These are phyloP conservation scores for Tilletiopsis washingtonensis DNA, from an alignment of 1,284 basidiomycete species.

Conservation along the genomic window DNA sequence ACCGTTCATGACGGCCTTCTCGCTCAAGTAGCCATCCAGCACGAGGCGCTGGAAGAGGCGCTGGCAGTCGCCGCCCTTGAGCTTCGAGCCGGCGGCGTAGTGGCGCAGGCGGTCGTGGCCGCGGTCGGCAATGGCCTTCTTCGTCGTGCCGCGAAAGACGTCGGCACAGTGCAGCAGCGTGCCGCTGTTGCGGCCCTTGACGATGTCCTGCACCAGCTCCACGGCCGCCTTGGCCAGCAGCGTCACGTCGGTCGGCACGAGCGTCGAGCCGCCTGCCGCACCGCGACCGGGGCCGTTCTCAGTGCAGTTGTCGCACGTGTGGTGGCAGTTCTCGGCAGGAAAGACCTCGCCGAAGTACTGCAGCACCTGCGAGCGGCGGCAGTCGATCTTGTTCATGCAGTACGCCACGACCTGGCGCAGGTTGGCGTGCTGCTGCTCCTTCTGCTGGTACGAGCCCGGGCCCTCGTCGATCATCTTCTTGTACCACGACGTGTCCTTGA, in stretches of 20 bases:
- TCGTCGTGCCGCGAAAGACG: slow-evolving; percentile 60
- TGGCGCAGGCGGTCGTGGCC: slow-evolving; percentile 53
- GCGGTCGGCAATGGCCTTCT: slow-evolving; percentile 52
- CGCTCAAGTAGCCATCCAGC: slow-evolving; percentile 50
- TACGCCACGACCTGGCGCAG: slow-evolving; percentile 62
- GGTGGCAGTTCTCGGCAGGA: slow-evolving; percentile 55
- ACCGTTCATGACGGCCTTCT: slow-evolving; percentile 41
- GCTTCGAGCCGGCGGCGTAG: slow-evolving; percentile 56
- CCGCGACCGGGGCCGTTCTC: not conserved
- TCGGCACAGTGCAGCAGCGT: slow-evolving; percentile 53
- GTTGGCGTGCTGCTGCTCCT: slow-evolving; percentile 56
- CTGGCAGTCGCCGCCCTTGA: slow-evolving; percentile 56
- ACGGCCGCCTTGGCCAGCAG: slow-evolving; percentile 53
- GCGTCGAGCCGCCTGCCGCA: not conserved
- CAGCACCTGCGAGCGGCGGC: slow-evolving; percentile 75
- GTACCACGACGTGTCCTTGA: slow-evolving; percentile 54
- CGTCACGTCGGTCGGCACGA: slow-evolving; percentile 54
- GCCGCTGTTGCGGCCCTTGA: slow-evolving; percentile 44
- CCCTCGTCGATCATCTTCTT: slow-evolving; percentile 56
- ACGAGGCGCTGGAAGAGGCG: slow-evolving; percentile 59
- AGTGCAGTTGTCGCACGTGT: slow-evolving; percentile 67
- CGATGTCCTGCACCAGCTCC: slow-evolving; percentile 55
- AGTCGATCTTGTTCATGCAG: slow-evolving; percentile 73
- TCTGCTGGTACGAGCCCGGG: slow-evolving; percentile 53
- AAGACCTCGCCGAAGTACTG: slow-evolving; percentile 63